Base-by-base conservation (phyloP, 768 basidiomycete genomes). In the Trametes meyenii region DNA sequence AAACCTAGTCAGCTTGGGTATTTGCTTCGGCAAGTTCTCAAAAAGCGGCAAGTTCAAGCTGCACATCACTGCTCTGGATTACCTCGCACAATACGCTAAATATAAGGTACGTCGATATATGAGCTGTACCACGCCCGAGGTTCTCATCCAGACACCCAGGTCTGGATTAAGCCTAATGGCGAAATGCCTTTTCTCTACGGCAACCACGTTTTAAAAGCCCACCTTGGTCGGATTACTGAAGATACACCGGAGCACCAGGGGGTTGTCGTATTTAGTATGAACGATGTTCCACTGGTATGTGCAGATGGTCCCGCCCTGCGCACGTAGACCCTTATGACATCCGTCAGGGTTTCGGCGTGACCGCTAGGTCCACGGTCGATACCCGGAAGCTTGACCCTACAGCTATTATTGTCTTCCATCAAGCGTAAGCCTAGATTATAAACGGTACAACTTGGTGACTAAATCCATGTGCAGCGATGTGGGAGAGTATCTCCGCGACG, bases 171-270 rank as follows among this genome's bases (percentile, higher is more conserved):
- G 75, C 89, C 96, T 24, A 96, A 98, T 66, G 97, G 97, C 70
- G 97, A 99, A 77, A 96, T 99, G 89, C 97, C 97, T 1, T 99
- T 96, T 82, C 78, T 99, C 39, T 99, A 99, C 71, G 97, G 97
- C 58, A 99, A 99, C 72, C 96, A 99, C 77, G 89, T 98, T 61
- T 85, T 98, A 65, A 99, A 98, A 77, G 97, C 97, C 10, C 97
- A 99, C 76, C 80, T 99, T n/a, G 97, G 97, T 17, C 85, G 96
- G 61, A 98, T 98, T 73, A 98, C 97, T 50, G 97, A 99, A 73
- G 97, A 99, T 71, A 96, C 96, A 2, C 96, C 96, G 12, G 97
- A 99, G 71, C 96, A 99, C 72, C 97, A 98, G 72, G 97, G 97
- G 48, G 97, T 98, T 1, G 92, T 98, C 14, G 87, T 98, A 24